A percentile compares a stretch with the other conserved stretches of the same genome.
Evolutionary conservation across 2,329 filamentous ascomycete species (phyloP).

Genomic region (Cylindrodendrum hubeiense): DNA sequence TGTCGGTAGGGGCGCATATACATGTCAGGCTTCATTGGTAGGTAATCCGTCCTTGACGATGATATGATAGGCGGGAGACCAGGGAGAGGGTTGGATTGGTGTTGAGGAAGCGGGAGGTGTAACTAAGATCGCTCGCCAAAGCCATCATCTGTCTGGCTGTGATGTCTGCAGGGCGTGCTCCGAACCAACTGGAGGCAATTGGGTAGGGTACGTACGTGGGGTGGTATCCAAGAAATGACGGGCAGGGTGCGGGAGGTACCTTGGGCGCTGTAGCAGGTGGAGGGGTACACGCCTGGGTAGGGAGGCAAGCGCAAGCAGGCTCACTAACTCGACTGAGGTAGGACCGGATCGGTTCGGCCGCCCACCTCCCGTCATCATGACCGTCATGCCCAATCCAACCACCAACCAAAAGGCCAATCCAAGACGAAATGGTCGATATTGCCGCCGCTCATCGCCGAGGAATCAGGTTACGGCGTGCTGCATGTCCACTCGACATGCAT

Average conservation of each 20-base stretch:
- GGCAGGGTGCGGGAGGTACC: neutral
- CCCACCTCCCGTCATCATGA: conserved; percentile 22
- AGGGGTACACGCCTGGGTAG: neutral
- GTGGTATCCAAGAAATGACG: neutral
- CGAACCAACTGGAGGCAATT: neutral
- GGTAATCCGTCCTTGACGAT: neutral
- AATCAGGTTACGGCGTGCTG: conserved; percentile 15
- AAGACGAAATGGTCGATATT: conserved; percentile 8
- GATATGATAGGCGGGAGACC: neutral
- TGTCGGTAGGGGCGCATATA: neutral
- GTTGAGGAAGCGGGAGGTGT: neutral
- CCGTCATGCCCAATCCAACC: neutral
- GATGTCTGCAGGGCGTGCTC: neutral
- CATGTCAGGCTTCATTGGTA: neutral
- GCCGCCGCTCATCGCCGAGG: conserved; percentile 17
- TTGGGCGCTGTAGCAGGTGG: neutral
- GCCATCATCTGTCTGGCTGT: neutral
- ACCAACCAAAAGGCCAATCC: neutral
- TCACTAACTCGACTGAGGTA: neutral
- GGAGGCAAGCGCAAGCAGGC: neutral
- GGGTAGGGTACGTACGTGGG: conserved; percentile 1
- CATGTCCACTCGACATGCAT: conserved; percentile 17
- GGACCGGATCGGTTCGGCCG: conserved; percentile 22
- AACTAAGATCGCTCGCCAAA: neutral
- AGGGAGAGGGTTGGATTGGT: neutral